A percentile compares a stretch with the other conserved stretches of the same genome.
These are phyloP conservation scores for Suhomyces prunicola DNA, from an alignment of 805 yeast genomes.

Conservation along the genomic window DNA sequence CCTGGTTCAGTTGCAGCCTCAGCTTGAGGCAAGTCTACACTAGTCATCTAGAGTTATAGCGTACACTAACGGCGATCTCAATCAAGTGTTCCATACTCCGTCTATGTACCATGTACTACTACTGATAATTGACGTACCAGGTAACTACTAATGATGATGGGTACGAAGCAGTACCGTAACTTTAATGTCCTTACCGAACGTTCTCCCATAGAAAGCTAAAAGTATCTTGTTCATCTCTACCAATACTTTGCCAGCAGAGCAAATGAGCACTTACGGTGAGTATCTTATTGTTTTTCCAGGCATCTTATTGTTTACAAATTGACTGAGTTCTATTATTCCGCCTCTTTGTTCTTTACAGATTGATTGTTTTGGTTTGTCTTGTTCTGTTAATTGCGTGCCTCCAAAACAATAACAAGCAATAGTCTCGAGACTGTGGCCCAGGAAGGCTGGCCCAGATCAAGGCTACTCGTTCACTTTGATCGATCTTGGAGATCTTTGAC, in stretches of 20 bases:
- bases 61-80: background rate
- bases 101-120: background rate
- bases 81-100: background rate
- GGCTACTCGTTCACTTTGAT: background rate
- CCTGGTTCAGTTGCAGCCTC: background rate
- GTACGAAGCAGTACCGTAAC: background rate
- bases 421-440: background rate
- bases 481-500: background rate
- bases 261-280: background rate
- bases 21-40: background rate
- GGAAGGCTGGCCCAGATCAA: conserved; percentile 1
- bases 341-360: background rate
- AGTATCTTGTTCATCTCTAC: background rate
- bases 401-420: background rate
- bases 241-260: background rate
- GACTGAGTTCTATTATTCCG: background rate
- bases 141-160: background rate
- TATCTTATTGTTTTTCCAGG: background rate
- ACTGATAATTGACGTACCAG: background rate
- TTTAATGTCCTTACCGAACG: background rate
- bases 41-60: background rate
- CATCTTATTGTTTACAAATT: background rate
- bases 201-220: background rate
- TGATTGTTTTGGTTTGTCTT: background rate
- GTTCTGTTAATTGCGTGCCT: background rate